Evolutionary conservation across 768 basidiomycete genomes (phyloP), one percentile per base, ranked within the genome.

Genomic region (Pilatotrama ljubarskyi): DNA sequence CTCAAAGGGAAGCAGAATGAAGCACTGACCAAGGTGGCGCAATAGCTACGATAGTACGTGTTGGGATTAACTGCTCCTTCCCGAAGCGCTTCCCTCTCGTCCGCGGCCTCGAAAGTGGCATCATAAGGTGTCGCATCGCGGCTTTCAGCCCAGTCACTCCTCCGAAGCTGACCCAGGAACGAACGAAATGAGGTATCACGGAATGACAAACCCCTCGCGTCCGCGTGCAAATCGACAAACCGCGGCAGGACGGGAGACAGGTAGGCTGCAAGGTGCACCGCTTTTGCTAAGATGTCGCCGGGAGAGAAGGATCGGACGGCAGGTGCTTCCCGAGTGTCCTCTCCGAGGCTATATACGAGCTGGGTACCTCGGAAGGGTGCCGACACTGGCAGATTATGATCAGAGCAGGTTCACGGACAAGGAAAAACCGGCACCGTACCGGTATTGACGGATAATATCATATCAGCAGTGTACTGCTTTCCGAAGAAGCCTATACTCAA

Each of bases 301-400:
- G 76, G 13, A 1, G 79, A 81, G 63, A 79, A 67, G 6, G 72
- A 72, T 17, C 77, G 73, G 17, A 80, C 77, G 14, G 71, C 63
- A 6, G 80, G 80, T 7, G 80, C 76, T 26, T 72, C 70, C 54
- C 74, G 74, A n/a, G 64, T 61, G 29, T 75, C 68, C 65, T 79
- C 78, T 22, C 82, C 80, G 13, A 82, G 71, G 18, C 72, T 55
- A 61, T 82, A 83, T 0, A 81, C 79, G 5, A 77, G 56, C 58
- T 78, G 80, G 0, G 80, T 80, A 10, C 82, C 81, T 46, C 82
- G 69, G 59, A 82, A 80, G 0, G 81, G 80, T 1, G 79, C 56
- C 13, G 79, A 80, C 3, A 83, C 80, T 81, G 25, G 37, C 13
- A 15, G 47, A n/a, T 53, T 3, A 53, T 61, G 25, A 35, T 46